Conservation (phyloP, 1,284 basidiomycete species). For the Schizopora paradoxa region DNA sequence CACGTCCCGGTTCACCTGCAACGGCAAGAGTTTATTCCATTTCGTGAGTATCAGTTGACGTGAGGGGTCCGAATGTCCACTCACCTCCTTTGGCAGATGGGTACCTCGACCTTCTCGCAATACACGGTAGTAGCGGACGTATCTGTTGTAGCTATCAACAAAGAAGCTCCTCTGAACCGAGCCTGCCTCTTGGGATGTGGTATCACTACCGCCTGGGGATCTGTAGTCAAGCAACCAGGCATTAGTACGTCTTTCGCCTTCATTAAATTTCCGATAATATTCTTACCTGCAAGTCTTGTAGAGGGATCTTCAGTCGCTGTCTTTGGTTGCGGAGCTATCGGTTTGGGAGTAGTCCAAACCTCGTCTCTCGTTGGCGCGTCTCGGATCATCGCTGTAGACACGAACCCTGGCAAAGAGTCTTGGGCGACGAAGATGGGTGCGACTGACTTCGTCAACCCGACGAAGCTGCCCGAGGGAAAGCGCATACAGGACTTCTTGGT, state of each 20-base stretch:
- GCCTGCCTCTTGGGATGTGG: constrained; percentile 94
- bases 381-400: constrained; percentile 91
- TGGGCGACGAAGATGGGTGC: constrained; percentile 96
- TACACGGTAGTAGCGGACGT: constrained; percentile 99
- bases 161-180: constrained; percentile 86
- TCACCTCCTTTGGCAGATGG: constrained; percentile 68
- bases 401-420: constrained; percentile 78
- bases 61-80: neutral
- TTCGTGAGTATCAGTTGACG: constrained; percentile 57
- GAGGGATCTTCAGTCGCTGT: constrained; percentile 87
- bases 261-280: constrained; percentile 6
- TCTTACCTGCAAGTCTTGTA: constrained; percentile 28
- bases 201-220: constrained; percentile 96
- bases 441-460: constrained; percentile 93
- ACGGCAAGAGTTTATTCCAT: constrained; percentile 85
- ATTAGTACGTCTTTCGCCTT: constrained; percentile 49
- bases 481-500: constrained; percentile 87
- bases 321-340: constrained; percentile 95
- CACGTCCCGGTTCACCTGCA: constrained; percentile 86
- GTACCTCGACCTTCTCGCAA: constrained; percentile 96
- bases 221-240: constrained; percentile 76
- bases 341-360: constrained; percentile 88
- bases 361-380: constrained; percentile 74
- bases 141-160: constrained; percentile 89
- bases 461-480: constrained; percentile 68